A percentile compares a stretch with the other conserved stretches of the same genome.
Conservation (phyloP, 169 alveolate species). For the Plasmodium coatneyi region DNA sequence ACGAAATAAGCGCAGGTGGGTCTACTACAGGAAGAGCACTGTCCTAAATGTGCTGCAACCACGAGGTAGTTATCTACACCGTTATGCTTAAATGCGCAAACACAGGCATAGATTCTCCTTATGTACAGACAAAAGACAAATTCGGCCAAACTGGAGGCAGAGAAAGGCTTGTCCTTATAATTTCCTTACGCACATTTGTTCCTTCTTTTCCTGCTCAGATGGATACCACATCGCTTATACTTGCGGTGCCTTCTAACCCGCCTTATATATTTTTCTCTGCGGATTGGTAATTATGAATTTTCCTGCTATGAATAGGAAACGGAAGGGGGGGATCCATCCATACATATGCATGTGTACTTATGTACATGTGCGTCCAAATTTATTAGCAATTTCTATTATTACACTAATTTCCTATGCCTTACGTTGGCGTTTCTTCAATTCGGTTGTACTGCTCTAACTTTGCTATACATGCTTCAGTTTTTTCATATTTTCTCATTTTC, state of each 20-base stretch:
- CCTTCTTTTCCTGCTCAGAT: neutral
- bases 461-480: neutral
- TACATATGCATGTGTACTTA: neutral
- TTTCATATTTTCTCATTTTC: neutral
- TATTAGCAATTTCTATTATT: neutral
- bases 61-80: neutral
- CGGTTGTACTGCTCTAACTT: neutral
- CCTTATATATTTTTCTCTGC: neutral
- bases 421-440: neutral
- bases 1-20: slow-evolving; percentile 1
- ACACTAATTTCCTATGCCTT: neutral
- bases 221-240: neutral
- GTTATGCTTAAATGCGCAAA: neutral
- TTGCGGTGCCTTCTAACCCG: neutral
- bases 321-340: neutral
- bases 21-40: neutral
- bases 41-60: neutral
- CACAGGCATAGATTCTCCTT: neutral
- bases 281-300: neutral
- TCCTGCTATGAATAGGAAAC: neutral
- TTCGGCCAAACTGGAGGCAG: neutral
- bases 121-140: neutral
- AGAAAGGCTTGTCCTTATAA: neutral
- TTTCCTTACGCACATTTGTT: neutral
- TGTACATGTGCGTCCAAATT: neutral